These are phyloP conservation scores for Soucietia sequanensis DNA, from an alignment of 805 yeast species.

Conservation along the genomic window DNA sequence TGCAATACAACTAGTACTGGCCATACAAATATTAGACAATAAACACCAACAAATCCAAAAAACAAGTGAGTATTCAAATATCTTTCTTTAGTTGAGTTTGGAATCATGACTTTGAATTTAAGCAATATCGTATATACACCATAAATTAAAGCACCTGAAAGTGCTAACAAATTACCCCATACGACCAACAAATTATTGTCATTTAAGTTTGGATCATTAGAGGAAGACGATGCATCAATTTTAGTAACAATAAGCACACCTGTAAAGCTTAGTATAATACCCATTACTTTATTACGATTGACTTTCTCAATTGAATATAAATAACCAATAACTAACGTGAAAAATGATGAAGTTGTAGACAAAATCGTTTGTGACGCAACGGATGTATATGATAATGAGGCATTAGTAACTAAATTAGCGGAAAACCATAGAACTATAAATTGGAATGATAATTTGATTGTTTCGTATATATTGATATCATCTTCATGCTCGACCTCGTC, in stretches of 20 bases:
- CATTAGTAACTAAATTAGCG: conserved; percentile 87
- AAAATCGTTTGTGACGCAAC: conserved; percentile 94
- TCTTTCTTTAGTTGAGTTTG: conserved; percentile 56
- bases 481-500: background rate
- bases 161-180: conserved; percentile 76
- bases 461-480: conserved; percentile 52
- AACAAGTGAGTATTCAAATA: conserved; percentile 81
- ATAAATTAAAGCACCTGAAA: conserved; percentile 83
- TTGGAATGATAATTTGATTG: conserved; percentile 71
- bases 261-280: conserved; percentile 65
- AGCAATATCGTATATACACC: conserved; percentile 87
- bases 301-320: conserved; percentile 68
- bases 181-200: conserved; percentile 27
- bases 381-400: conserved; percentile 81
- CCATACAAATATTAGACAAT: conserved; percentile 75
- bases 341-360: conserved; percentile 89
- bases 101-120: conserved; percentile 57
- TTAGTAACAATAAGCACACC: conserved; percentile 83
- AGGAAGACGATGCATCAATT: conserved; percentile 50
- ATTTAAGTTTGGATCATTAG: conserved; percentile 15
- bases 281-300: conserved; percentile 61
- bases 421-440: conserved; percentile 88
- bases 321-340: conserved; percentile 82
- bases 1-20: conserved; percentile 73
- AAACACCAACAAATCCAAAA: conserved; percentile 92